Percentiles rank a stretch among this genome's conserved stretches.
phyloP scores from a whole-genome alignment of 2,329 filamentous ascomycete species.

The Huntiella omanensis region DNA sequence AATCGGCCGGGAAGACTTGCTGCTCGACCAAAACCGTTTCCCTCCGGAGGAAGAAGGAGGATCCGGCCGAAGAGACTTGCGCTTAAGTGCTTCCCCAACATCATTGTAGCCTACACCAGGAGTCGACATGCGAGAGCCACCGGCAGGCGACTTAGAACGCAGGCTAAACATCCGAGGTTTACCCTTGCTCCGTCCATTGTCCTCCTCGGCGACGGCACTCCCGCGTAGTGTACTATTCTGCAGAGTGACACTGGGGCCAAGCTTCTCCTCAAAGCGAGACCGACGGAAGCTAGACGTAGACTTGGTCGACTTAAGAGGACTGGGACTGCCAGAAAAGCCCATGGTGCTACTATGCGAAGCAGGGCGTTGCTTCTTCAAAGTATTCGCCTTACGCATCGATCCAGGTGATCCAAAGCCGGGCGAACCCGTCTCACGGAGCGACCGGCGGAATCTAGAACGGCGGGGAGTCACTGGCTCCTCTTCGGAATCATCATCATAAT shows the following conservation, averaged over 20 bases:
- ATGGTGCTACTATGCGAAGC: not conserved
- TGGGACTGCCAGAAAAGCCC: not conserved
- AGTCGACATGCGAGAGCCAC: conserved; percentile 19
- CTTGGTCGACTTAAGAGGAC: too few relatives aligned
- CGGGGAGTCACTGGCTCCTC: too few relatives aligned
- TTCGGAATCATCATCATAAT: too few relatives aligned
- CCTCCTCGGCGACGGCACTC: conserved; percentile 35
- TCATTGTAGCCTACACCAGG: too few relatives aligned
- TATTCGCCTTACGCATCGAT: not conserved
- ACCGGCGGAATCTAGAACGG: too few relatives aligned
- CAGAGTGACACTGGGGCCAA: not conserved
- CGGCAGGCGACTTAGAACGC: conserved; percentile 45
- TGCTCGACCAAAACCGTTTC: conserved; percentile 23
- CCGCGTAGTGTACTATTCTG: conserved; percentile 11
- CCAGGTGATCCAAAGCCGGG: too few relatives aligned
- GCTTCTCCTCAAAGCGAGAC: not conserved
- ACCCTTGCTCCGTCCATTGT: conserved; percentile 11
- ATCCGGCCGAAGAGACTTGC: conserved; percentile 23
- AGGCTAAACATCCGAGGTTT: conserved; percentile 46
- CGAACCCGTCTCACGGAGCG: too few relatives aligned
- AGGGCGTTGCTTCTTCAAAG: not conserved
- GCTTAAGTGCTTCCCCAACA: conserved; percentile 15
- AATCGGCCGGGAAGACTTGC: conserved; percentile 33
- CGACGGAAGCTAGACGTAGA: conserved; percentile 11
- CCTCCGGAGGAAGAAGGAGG: conserved; percentile 14